phyloP scores from a whole-genome alignment of 306 rosid genomes.

The Abrus pulchellus region DNA sequence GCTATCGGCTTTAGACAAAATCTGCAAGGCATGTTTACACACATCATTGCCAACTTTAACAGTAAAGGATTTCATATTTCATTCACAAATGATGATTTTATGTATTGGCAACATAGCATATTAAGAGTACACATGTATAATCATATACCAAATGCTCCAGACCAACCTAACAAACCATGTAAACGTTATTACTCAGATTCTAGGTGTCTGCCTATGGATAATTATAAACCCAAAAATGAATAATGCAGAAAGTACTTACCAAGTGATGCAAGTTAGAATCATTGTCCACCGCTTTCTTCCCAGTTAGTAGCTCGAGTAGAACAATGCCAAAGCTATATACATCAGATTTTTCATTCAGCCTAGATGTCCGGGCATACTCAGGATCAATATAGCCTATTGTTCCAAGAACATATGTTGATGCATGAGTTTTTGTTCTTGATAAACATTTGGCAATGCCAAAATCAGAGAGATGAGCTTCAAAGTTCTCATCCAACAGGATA shows the following conservation, averaged over 20 bases:
- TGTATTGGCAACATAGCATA: neutral
- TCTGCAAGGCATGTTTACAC: constrained; percentile 11
- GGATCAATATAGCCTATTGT: constrained; percentile 34
- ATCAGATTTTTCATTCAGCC: constrained; percentile 34
- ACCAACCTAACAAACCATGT: neutral
- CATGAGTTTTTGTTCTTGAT: constrained; percentile 23
- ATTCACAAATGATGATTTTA: neutral
- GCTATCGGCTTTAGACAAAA: constrained; percentile 30
- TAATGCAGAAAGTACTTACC: neutral
- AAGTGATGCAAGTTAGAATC: constrained; percentile 21
- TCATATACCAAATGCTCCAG: neutral
- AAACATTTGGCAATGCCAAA: constrained; percentile 35
- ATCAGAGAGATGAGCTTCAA: constrained; percentile 29
- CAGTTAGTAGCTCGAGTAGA: constrained; percentile 24
- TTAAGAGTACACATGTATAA: neutral
- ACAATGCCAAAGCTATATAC: constrained; percentile 36
- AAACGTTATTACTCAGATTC: neutral
- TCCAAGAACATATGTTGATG: constrained; percentile 9
- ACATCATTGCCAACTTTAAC: neutral
- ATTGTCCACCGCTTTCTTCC: constrained; percentile 30
- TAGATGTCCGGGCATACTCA: constrained; percentile 31
- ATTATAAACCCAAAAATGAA: neutral
- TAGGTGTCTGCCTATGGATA: neutral
- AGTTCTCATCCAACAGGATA: constrained; percentile 29
- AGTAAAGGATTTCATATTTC: neutral